Percentiles rank a stretch among this genome's conserved stretches.
These are phyloP conservation scores for Aspergillus sclerotialis DNA, from an alignment of 2,329 filamentous ascomycete species.

Conservation along the genomic window DNA sequence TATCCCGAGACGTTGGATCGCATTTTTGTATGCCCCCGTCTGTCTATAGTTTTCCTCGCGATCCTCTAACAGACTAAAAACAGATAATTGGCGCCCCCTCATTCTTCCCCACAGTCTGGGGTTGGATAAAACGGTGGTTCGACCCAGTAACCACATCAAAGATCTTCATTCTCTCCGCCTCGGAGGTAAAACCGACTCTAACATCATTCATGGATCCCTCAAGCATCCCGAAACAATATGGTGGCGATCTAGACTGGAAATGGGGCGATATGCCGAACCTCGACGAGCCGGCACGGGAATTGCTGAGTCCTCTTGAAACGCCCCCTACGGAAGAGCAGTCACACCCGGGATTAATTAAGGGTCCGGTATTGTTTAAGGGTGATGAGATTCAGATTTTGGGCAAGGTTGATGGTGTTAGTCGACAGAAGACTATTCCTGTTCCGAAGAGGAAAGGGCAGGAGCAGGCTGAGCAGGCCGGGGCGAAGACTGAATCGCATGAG, in stretches of 20 bases:
- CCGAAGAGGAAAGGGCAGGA: no score
- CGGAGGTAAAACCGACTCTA: conserved; percentile 70
- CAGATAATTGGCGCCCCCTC: conserved; percentile 79
- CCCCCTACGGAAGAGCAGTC: conserved; percentile 16
- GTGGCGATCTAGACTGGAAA: conserved; percentile 73
- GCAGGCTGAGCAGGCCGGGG: background rate
- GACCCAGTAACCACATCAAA: conserved; percentile 90
- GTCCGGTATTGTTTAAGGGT: conserved; percentile 28
- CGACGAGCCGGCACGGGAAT: conserved; percentile 45
- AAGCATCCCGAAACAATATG: conserved; percentile 85
- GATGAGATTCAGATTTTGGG: conserved; percentile 27
- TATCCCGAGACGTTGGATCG: conserved; percentile 91
- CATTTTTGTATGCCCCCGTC: conserved; percentile 52
- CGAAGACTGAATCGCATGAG: background rate
- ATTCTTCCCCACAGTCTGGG: conserved; percentile 87
- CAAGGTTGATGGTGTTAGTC: conserved; percentile 26
- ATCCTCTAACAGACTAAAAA: conserved; percentile 4
- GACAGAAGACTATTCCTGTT: conserved; percentile 21
- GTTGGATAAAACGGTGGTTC: conserved; percentile 94
- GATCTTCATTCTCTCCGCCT: conserved; percentile 76
- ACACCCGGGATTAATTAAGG: conserved; percentile 25
- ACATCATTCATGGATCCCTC: conserved; percentile 71
- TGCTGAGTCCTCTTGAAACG: conserved; percentile 25
- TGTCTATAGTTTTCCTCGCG: background rate
- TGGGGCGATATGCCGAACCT: conserved; percentile 70